A percentile compares a stretch with the other conserved stretches of the same genome.
phyloP scores from a whole-genome alignment of 202 grass and related monocot species.

The Zizania palustris region DNA sequence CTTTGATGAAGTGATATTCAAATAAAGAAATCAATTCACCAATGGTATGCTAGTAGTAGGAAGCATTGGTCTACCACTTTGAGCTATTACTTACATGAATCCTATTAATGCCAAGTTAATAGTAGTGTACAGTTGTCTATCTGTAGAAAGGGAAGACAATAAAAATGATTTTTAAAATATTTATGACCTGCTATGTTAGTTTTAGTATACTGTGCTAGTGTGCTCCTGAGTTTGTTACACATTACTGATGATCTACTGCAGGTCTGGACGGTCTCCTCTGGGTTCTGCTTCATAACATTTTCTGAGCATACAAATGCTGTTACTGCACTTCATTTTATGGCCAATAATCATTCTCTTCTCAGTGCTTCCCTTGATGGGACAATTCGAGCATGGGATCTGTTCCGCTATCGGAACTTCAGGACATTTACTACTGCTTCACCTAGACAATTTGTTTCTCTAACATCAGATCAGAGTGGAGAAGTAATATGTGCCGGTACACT shows the following conservation, averaged over 20 bases:
- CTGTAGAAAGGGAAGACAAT: background rate
- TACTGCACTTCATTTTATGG: slow-evolving; percentile 91
- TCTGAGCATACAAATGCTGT: slow-evolving; percentile 95
- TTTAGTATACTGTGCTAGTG: slow-evolving; percentile 4
- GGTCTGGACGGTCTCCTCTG: slow-evolving; percentile 93
- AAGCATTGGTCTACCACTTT: background rate
- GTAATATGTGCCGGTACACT: slow-evolving; percentile 97
- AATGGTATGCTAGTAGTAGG: background rate
- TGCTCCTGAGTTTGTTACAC: background rate
- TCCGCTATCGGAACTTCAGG: slow-evolving; percentile 92
- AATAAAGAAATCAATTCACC: background rate
- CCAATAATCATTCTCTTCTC: slow-evolving; percentile 89
- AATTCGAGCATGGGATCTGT: slow-evolving; percentile 90
- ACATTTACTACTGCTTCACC: slow-evolving; percentile 89
- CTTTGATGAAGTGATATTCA: background rate
- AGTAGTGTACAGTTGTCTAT: background rate
- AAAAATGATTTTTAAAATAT: background rate
- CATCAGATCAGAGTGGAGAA: slow-evolving; percentile 86
- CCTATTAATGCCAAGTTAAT: slow-evolving; percentile 6
- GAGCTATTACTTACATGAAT: background rate
- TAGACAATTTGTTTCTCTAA: slow-evolving; percentile 90
- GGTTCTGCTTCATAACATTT: slow-evolving; percentile 96
- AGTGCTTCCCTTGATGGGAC: slow-evolving; percentile 97
- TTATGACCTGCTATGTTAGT: background rate
- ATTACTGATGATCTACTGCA: slow-evolving; percentile 46